phyloP scores from a whole-genome alignment of 495 filamentous ascomycete species.

The Trichoderma erinaceum region DNA sequence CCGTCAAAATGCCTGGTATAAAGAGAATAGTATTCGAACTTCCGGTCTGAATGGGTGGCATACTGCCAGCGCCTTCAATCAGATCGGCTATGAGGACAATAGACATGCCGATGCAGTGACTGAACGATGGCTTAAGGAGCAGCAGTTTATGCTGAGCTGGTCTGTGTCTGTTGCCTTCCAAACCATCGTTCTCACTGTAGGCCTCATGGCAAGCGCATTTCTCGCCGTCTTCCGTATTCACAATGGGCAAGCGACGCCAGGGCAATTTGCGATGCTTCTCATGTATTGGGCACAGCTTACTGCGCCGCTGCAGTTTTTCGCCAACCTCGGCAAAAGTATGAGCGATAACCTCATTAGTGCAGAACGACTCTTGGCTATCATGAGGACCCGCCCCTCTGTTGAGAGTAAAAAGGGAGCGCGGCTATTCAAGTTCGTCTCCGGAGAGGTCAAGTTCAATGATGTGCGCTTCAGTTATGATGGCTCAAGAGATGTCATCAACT shows the following conservation, averaged over 20 bases:
- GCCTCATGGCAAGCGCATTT: slow-evolving; percentile 56
- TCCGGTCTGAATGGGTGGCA: slow-evolving; percentile 63
- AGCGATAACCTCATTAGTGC: slow-evolving; percentile 60
- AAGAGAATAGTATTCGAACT: slow-evolving; percentile 55
- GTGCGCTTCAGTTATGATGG: slow-evolving; percentile 68
- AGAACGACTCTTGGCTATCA: slow-evolving; percentile 64
- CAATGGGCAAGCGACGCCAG: slow-evolving; percentile 49
- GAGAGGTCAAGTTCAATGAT: slow-evolving; percentile 56
- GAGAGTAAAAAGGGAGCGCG: slow-evolving; percentile 49
- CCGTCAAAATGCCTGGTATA: slow-evolving; percentile 39
- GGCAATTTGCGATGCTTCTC: slow-evolving; percentile 63
- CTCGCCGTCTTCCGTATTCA: slow-evolving; percentile 64
- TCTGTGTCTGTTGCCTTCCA: slow-evolving; percentile 46
- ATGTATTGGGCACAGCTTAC: slow-evolving; percentile 64
- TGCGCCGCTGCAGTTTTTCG: slow-evolving; percentile 58
- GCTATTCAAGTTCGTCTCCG: slow-evolving; percentile 50
- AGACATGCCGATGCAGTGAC: slow-evolving; percentile 51
- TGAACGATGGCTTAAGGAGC: slow-evolving; percentile 35
- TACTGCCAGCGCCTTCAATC: slow-evolving; percentile 69
- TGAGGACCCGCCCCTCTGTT: slow-evolving; percentile 60
- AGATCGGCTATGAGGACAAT: slow-evolving; percentile 55
- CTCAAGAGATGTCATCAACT: slow-evolving; percentile 58
- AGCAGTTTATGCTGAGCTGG: slow-evolving; percentile 36
- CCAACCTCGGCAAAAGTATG: slow-evolving; percentile 52
- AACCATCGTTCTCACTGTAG: slow-evolving; percentile 54